Base-by-base conservation (phyloP, 345 rosid species). In the Lepidium africanum region DNA sequence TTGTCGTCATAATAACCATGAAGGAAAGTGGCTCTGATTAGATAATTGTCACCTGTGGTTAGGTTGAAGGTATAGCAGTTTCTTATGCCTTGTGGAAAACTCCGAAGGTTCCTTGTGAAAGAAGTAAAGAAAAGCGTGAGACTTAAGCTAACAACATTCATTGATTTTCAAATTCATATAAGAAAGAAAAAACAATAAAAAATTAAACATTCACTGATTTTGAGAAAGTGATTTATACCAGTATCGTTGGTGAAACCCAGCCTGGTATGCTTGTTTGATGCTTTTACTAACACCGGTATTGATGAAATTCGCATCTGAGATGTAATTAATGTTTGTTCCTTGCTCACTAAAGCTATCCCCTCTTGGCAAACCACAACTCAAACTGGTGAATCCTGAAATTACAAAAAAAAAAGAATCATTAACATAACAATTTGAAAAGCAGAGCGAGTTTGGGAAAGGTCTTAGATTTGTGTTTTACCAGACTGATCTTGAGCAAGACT, bases 1-100 rank as follows among this genome's bases (percentile, higher is more conserved):
- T 67, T 38, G 1, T 37, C 70, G 33, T 85, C 90, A 49, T 85
- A 85, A 13, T 81, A 81, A 3, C 90, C 90, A 10, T 81, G 81
- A 70, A 71, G 32, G 60, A 83, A 81, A 32, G 0, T 25, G 6
- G 79, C 74, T 49, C 81, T 59, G 59, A 81, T 77, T 17, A 80
- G 25, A 65, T 85, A 85, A 0, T 73, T 42, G 14, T 82, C 70
- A 6, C 85, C 87, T 48, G 13, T 55, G 4, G 40, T 46, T 14
- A 80, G 81, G 43, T 53, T 71, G 7, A 85, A 37, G 2, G 59
- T 83, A 61, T 85, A 85, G 57, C 85, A 83, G 57, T 59, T 83
- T 67, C 67, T 74, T 17, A 0, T 51, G 17, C 87, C 87, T 17
- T 85, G 40, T 1, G 84, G 83, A 64, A 83, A 83, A 65, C 72